These are phyloP conservation scores for Trametes gibbosa DNA, from an alignment of 768 basidiomycete species.

Conservation along the genomic window DNA sequence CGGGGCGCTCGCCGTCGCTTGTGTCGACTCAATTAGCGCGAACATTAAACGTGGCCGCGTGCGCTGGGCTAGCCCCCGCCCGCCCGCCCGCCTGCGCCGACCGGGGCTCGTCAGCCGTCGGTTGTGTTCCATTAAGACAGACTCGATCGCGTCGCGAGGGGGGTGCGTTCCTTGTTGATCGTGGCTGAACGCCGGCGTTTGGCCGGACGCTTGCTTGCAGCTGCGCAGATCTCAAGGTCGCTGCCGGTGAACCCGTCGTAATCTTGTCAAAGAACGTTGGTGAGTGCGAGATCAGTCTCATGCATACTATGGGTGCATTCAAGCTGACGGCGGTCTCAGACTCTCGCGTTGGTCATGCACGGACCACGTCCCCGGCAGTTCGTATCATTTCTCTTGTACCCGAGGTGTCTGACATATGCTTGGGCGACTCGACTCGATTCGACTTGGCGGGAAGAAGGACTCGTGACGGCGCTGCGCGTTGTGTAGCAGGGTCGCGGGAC, in stretches of 20 bases:
- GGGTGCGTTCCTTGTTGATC: not conserved
- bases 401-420: not conserved
- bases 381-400: not conserved
- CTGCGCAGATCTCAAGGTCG: too few relatives aligned
- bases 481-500: not conserved
- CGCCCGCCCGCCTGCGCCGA: too few relatives aligned
- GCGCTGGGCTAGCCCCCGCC: not conserved
- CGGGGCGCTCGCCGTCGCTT: not conserved
- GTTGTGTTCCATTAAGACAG: too few relatives aligned
- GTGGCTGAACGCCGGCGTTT: not conserved
- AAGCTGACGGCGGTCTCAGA: not conserved
- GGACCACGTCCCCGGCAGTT: not conserved
- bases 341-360: not conserved
- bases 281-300: too few relatives aligned
- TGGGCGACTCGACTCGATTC: not conserved
- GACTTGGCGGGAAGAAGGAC: not conserved
- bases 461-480: not conserved
- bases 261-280: too few relatives aligned
- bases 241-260: too few relatives aligned
- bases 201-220: not conserved
- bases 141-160: too few relatives aligned
- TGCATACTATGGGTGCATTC: too few relatives aligned
- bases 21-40: not conserved
- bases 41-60: not conserved
- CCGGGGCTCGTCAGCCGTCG: not conserved